Evolutionary conservation across 176 grass and related monocot genomes (phyloP).

Genomic region (Canna indica): DNA sequence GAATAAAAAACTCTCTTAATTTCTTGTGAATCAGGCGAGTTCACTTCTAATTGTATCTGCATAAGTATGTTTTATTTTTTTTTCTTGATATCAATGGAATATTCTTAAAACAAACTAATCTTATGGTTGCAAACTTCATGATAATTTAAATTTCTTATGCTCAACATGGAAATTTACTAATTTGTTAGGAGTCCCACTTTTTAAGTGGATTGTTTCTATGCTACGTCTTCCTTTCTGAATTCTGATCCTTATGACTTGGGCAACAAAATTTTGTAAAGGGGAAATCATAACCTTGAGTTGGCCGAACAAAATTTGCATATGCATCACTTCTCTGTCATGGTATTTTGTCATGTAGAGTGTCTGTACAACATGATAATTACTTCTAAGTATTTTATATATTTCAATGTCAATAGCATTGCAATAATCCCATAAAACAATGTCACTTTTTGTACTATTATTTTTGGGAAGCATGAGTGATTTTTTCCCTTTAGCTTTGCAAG

Average conservation of each 20-base stretch:
- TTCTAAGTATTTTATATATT: background rate
- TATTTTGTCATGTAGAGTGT: background rate
- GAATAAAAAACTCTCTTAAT: background rate
- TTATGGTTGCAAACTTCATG: background rate
- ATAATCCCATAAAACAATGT: background rate
- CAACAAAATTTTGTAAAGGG: background rate
- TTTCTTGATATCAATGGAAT: too few species aligned
- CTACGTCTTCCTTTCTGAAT: too few species aligned
- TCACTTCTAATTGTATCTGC: background rate
- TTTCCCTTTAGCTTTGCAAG: too few species aligned
- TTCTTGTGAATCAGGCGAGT: slow-evolving; percentile 6
- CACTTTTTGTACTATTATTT: background rate
- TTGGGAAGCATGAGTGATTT: too few species aligned
- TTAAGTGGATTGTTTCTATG: background rate
- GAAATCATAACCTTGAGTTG: too few species aligned
- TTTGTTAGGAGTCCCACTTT: background rate
- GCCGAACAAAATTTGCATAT: background rate
- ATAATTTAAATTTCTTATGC: background rate
- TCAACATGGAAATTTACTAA: background rate
- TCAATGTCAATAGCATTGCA: background rate
- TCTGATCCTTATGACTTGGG: background rate
- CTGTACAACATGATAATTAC: background rate
- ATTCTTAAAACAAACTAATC: too few species aligned
- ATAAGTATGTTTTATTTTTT: too few species aligned
- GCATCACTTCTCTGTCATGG: background rate